Conservation (phyloP, 495 filamentous ascomycete species). For the Penicillium ucsense region DNA sequence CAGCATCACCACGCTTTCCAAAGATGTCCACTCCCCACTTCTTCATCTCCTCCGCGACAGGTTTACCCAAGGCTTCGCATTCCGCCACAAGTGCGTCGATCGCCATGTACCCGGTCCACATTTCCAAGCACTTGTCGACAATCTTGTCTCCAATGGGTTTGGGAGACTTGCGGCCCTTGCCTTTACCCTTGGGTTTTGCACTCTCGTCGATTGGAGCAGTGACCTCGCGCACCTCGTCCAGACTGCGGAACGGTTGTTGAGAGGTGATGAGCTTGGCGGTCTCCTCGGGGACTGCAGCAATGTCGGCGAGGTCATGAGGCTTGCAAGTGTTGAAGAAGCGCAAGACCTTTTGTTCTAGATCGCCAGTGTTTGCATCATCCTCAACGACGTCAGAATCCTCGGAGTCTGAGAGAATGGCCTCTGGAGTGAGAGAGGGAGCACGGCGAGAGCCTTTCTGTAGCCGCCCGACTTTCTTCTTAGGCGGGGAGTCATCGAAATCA, state of each 20-base stretch:
- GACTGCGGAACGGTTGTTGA: slow-evolving; percentile 54
- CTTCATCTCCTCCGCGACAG: slow-evolving; percentile 58
- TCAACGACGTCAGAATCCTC: slow-evolving; percentile 49
- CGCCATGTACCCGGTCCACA: slow-evolving; percentile 65
- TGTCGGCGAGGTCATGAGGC: slow-evolving; percentile 61
- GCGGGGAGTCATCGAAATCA: slow-evolving; percentile 17
- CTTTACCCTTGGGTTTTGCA: slow-evolving; percentile 35
- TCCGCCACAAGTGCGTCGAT: slow-evolving; percentile 67
- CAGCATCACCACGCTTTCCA: slow-evolving; percentile 53
- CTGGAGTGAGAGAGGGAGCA: slow-evolving; percentile 35
- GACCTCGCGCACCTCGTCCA: slow-evolving; percentile 56
- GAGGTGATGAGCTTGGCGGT: slow-evolving; percentile 55
- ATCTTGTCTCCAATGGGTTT: slow-evolving; percentile 60
- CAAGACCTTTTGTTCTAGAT: slow-evolving; percentile 51
- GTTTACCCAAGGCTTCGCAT: slow-evolving; percentile 61
- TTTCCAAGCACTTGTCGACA: slow-evolving; percentile 60
- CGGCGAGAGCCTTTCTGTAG: slow-evolving; percentile 51
- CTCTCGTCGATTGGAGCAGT: slow-evolving; percentile 33
- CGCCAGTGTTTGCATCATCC: slow-evolving; percentile 26
- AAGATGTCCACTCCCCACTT: slow-evolving; percentile 71
- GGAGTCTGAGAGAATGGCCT: slow-evolving; percentile 34
- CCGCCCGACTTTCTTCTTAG: slow-evolving; percentile 36
- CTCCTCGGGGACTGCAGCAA: slow-evolving; percentile 60
- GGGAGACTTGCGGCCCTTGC: slow-evolving; percentile 37
- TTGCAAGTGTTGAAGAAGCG: slow-evolving; percentile 77